These are phyloP conservation scores for Sporisorium reilianum DNA, from an alignment of 1,284 basidiomycete genomes.

Conservation along the genomic window DNA sequence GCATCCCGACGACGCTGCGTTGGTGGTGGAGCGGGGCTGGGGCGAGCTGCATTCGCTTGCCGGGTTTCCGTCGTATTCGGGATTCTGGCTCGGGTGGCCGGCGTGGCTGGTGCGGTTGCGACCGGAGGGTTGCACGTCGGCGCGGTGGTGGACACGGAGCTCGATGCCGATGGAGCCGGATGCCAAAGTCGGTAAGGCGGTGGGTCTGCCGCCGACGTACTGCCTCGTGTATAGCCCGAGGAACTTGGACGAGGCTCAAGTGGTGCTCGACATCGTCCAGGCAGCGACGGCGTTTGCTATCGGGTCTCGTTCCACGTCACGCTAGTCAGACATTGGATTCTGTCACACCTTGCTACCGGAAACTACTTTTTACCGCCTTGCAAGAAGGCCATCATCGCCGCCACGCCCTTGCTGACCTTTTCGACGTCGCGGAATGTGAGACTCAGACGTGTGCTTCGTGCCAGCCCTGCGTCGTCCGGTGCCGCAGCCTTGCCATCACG, in stretches of 20 bases:
- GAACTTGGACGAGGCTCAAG: constrained; percentile 35
- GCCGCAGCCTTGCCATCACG: constrained; percentile 72
- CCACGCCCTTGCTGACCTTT: constrained; percentile 61
- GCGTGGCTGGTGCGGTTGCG: constrained; percentile 25
- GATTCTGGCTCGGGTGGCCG: constrained; percentile 49
- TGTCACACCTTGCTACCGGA: neutral
- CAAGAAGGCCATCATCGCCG: constrained; percentile 48
- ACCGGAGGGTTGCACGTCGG: constrained; percentile 8
- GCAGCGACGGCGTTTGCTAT: constrained; percentile 41
- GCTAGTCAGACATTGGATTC: neutral
- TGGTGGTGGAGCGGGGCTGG: constrained; percentile 46
- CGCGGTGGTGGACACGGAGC: constrained; percentile 36
- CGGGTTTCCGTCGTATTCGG: constrained; percentile 42
- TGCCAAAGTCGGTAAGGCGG: constrained; percentile 13
- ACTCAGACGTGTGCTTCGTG: constrained; percentile 78
- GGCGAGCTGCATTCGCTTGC: constrained; percentile 53
- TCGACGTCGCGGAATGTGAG: constrained; percentile 86
- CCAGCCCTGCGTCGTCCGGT: constrained; percentile 68
- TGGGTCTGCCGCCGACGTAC: constrained; percentile 55
- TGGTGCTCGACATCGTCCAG: constrained; percentile 35
- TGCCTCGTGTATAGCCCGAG: constrained; percentile 49
- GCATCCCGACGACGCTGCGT: constrained; percentile 42
- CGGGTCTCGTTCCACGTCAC: constrained; percentile 18
- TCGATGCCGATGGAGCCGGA: constrained; percentile 14
- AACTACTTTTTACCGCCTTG: constrained; percentile 34